Evolutionary conservation across 441 rosid species (phyloP), one percentile per base, ranked within the genome.

Genomic region (Gossypium lobatum): DNA sequence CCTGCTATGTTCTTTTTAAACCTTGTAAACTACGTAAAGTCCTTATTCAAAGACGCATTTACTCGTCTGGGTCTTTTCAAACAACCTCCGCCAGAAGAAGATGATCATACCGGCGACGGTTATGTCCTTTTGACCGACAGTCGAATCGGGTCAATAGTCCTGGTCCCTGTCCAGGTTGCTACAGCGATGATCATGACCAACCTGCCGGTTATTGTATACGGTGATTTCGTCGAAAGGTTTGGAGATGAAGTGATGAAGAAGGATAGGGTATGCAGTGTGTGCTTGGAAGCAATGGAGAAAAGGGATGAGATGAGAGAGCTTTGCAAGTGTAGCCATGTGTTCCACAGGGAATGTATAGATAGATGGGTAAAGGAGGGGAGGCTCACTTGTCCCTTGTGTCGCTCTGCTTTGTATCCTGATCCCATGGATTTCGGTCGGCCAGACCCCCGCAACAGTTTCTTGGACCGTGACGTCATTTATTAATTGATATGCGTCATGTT

Each of bases 321-420:
- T 3, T 64, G 72, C 53, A 83, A 76, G 72, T 83, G 86, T 42
- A n/a, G 4, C 26, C 85, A 85, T 73, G 73, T 77, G 52, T 85
- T 83, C 60, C 88, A 81, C 59, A 76, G 58, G 62, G 80, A 64
- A 31, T 85, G 82, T 76, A 45, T 85, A 31, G 86, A 83, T 54
- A 2, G 58, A 4, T 83, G 86, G 81, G 73, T 81, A 6, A 80
- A 82, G 61, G 74, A 60, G 70, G 83, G 79, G 21, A 73, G 72
- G 64, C 73, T 78, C 18, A 83, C 84, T 6, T 85, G 85, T 76
- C 88, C 85, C 20, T 59, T 80, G 0, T 83, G 85, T 55, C 70
- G 83, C 63, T 75, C 80, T 52, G 52, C 63, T 53, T 73, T 80
- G 48, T 77, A 48, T 66, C 78, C 80, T 0, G 59, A 50, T 1